Conservation (phyloP, 2,329 filamentous ascomycete species). For the Aureobasidium zeae region DNA sequence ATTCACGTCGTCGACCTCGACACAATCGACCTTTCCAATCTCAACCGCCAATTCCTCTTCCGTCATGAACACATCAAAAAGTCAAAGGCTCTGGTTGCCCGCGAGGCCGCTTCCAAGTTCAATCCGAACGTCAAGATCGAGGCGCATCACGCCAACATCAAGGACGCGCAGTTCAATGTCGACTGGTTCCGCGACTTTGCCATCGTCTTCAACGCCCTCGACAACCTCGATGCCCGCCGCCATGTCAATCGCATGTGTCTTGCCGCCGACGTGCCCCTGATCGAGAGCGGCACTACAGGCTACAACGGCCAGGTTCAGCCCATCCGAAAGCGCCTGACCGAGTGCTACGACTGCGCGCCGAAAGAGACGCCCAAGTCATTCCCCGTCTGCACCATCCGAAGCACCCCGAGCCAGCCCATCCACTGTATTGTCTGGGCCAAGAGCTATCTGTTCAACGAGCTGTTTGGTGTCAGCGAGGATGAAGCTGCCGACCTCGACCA, state of each 20-base stretch:
- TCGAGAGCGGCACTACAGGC: conserved; percentile 94
- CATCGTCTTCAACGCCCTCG: conserved; percentile 91
- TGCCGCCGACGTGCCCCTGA: conserved; percentile 77
- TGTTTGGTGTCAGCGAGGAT: conserved; percentile 88
- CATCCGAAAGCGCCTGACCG: conserved; percentile 75
- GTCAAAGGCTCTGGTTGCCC: conserved; percentile 86
- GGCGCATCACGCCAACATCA: conserved; percentile 91
- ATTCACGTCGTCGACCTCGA: conserved; percentile 94
- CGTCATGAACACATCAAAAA: conserved; percentile 97
- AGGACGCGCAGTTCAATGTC: conserved; percentile 75
- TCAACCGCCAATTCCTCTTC: conserved; percentile 97
- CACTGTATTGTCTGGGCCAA: conserved; percentile 99
- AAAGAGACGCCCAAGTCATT: conserved; percentile 90
- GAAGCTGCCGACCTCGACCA: conserved; percentile 70
- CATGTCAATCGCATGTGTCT: conserved; percentile 98
- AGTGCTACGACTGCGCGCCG: conserved; percentile 89
- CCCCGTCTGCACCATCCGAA: conserved; percentile 93
- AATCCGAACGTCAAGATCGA: conserved; percentile 80
- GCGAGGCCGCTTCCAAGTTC: conserved; percentile 81
- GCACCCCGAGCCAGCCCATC: conserved; percentile 90
- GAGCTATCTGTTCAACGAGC: conserved; percentile 88
- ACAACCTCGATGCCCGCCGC: conserved; percentile 85
- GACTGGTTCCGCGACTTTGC: conserved; percentile 78
- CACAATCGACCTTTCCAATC: conserved; percentile 94
- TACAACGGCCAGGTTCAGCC: conserved; percentile 98